A percentile compares a stretch with the other conserved stretches of the same genome.
Conservation (phyloP, 2,329 filamentous ascomycete species). For the Colletotrichum tanaceti region DNA sequence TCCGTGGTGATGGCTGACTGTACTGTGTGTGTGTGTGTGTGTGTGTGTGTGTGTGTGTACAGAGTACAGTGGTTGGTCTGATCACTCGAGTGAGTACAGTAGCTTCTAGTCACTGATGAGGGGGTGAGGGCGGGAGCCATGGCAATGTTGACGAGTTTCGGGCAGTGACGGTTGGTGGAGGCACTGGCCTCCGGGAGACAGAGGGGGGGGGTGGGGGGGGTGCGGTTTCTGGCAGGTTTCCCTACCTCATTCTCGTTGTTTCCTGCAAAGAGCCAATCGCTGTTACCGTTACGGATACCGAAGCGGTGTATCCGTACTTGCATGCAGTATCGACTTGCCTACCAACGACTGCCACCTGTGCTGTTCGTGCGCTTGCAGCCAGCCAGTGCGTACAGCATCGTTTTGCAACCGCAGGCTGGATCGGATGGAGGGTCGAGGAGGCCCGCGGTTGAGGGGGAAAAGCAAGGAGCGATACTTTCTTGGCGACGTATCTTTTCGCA, state of each 20-base stretch:
- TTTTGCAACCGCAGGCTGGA: constrained; percentile 34
- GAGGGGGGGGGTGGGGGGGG: too few relatives aligned
- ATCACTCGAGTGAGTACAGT: not conserved
- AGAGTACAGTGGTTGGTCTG: too few relatives aligned
- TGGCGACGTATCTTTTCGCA: constrained; percentile 18
- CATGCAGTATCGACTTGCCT: constrained; percentile 19
- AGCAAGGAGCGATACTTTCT: constrained; percentile 25
- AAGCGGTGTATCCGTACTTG: not conserved
- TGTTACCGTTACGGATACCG: constrained; percentile 2
- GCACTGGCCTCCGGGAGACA: not conserved
- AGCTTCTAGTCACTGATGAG: not conserved
- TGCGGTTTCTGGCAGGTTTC: not conserved
- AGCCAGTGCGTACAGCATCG: constrained; percentile 29
- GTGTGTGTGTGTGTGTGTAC: too few relatives aligned
- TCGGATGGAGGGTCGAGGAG: constrained; percentile 21
- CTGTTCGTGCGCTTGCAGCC: not conserved
- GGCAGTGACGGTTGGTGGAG: constrained; percentile 16
- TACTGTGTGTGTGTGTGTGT: too few relatives aligned
- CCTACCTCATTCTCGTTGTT: not conserved
- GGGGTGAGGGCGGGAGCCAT: constrained; percentile 13
- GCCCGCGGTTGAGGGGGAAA: constrained; percentile 22
- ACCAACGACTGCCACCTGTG: constrained; percentile 36
- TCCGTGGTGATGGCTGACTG: constrained; percentile 19
- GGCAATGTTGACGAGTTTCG: constrained; percentile 10
- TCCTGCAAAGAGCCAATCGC: constrained; percentile 14